Base-by-base conservation (phyloP, 208 protist genomes). In the Leishmania major region DNA sequence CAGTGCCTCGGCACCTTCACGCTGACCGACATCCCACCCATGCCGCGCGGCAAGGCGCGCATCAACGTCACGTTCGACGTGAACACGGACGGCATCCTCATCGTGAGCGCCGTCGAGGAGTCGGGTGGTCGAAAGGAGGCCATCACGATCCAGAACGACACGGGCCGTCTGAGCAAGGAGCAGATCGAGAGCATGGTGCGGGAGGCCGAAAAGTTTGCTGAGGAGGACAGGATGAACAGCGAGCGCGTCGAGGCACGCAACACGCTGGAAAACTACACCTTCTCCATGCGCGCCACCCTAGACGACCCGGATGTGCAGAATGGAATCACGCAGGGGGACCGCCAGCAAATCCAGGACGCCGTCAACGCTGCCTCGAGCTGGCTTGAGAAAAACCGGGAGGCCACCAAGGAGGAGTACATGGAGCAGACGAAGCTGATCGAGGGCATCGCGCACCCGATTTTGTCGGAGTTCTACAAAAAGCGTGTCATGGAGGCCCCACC, bases 61-160 rank as follows among this genome's bases (percentile, higher is more conserved):
- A 99, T 99, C 87, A 98, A 99, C 79, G 99, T 99, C 51, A 98
- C 94, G 31, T 99, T 99, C 78, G 99, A 99, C 92, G 92, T 99
- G 40, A 98, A 99, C 92, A 96, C 97, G 74, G 99, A 99, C 88
- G 98, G 99, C 84, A 99, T 99, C 85, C 90, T 99, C 47, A 90
- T 99, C 81, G 99, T 99, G 43, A 85, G 82, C 77, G 99, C 99
- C 49, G 86, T 88, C 60, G 99, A 99, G 84, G 97, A 99, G 91
- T 85, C 85, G 49, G 98, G 94, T 45, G 98, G 98, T 59, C 91
- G 93, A 64, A 95, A 90, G 85, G 82, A 95, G 79, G 88, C 84
- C 53, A 98, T 98, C 87, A 98, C 95, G n/a, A 98, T 98, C 89
- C 99, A 97, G 82, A 99, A 99, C 88, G 98, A 99, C 82, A 98